phyloP scores from a whole-genome alignment of 1,139 yeast species.

The Diutina catenulata region DNA sequence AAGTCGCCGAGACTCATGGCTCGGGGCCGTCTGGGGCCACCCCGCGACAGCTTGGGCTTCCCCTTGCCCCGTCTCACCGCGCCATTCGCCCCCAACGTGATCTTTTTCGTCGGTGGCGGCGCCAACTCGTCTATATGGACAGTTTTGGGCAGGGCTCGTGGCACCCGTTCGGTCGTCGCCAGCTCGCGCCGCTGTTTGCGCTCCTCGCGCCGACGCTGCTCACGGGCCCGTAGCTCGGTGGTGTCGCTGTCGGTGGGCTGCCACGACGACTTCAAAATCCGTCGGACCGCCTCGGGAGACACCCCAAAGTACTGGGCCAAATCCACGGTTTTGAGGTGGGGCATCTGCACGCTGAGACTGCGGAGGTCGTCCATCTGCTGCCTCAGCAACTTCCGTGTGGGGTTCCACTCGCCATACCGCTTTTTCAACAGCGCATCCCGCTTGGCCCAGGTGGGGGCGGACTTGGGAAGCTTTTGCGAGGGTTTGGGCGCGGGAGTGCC shows the following conservation, averaged over 20 bases:
- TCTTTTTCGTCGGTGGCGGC: too few relatives aligned
- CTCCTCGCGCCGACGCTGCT: conserved; percentile 18
- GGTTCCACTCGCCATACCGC: conserved; percentile 61
- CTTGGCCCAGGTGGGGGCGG: conserved; percentile 45
- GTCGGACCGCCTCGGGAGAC: conserved; percentile 74
- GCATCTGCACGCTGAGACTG: conserved; percentile 41
- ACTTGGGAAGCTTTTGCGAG: too few relatives aligned
- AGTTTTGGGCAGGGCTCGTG: not conserved
- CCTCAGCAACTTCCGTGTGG: conserved; percentile 55
- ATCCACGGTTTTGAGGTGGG: conserved; percentile 47
- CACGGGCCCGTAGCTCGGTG: conserved; percentile 32
- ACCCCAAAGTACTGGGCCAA: conserved; percentile 55
- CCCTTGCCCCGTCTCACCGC: too few relatives aligned
- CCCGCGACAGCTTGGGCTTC: too few relatives aligned
- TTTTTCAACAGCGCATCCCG: conserved; percentile 50
- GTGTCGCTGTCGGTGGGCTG: conserved; percentile 47
- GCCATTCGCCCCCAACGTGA: too few relatives aligned
- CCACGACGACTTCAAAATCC: conserved; percentile 75
- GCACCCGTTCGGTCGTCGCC: not conserved
- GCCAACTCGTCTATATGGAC: not conserved
- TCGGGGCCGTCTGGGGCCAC: too few relatives aligned
- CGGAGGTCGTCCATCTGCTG: conserved; percentile 61
- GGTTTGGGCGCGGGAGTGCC: too few relatives aligned
- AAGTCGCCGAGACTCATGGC: too few relatives aligned
- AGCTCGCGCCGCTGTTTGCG: not conserved